Percentiles rank a stretch among this genome's conserved stretches.
Evolutionary conservation across 169 alveolate species (phyloP).

Genomic region (Cystoisospora suis): DNA sequence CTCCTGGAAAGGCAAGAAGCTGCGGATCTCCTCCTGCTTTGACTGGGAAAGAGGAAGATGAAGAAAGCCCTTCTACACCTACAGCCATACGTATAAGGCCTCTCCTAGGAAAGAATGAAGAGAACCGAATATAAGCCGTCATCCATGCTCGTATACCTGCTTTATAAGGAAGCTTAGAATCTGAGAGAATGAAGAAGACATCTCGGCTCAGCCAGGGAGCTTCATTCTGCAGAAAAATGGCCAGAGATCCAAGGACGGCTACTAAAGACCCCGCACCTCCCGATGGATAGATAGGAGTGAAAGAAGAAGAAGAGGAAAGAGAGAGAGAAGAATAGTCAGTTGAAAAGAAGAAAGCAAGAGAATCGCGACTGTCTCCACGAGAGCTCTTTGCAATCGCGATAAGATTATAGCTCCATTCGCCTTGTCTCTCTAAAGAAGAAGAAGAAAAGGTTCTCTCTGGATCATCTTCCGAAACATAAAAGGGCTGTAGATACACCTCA

Average conservation of each 20-base stretch:
- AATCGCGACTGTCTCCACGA: constrained; percentile 30
- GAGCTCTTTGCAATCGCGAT: not conserved
- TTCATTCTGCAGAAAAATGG: not conserved
- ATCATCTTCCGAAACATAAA: not conserved
- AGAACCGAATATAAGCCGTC: not conserved
- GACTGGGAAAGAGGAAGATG: not conserved
- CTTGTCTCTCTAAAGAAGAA: not conserved
- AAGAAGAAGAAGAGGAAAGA: not conserved
- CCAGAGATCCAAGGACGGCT: not conserved
- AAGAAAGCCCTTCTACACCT: not conserved
- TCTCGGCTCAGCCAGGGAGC: constrained; percentile 62
- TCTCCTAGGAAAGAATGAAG: not conserved
- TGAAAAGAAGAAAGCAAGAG: not conserved
- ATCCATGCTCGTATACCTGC: constrained; percentile 54
- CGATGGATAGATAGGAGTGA: not conserved
- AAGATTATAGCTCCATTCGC: not conserved
- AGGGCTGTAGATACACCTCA: constrained; percentile 17
- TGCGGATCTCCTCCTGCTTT: not conserved
- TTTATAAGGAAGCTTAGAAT: constrained; percentile 49
- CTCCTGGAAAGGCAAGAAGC: not conserved
- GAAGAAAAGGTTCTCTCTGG: not conserved
- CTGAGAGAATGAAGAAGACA: constrained; percentile 52
- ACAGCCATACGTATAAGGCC: constrained; percentile 41
- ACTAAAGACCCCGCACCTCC: constrained; percentile 1
- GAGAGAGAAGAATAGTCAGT: not conserved